Base-by-base conservation (phyloP, 108 stramenopile species). In the Cylindrotheca fusiformis region DNA sequence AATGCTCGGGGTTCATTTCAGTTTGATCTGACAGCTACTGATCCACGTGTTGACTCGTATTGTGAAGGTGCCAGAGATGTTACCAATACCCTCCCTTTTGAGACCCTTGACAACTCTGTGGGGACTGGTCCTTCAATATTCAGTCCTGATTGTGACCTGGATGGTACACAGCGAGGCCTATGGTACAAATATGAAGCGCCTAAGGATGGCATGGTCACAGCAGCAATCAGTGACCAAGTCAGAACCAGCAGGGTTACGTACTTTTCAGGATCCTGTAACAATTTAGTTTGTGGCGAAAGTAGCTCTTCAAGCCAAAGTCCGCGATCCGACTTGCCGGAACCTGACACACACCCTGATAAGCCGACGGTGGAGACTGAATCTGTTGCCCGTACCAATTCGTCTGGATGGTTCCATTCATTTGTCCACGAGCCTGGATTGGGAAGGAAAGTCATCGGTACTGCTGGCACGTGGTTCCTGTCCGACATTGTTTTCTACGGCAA, bases 401-500 rank as follows among this genome's bases (percentile, higher is more conserved):
- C n/a, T n/a, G 58, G 64, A 10, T 74, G 67, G 66, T 66, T 58
- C 66, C 48, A 73, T 29, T 50, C 72, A 18, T 68, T 88, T 31
- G 45, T 14, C 18, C 65, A 66, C 31, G 90, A 91, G 56, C 77
- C 80, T 8, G 69, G 83, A 50, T 72, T 94, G 31, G 29, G 68
- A 26, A 33, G 53, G 25, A 90, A 91, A 72, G 61, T 94, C 5
- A 32, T 88, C 33, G 89, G 89, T 1, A 91, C 90, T 30, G 90
- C 85, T 0, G 89, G 83, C n/a, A 84, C 82, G 4, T 94, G 93
- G 93, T 79, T 88, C 24, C 68, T 94, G 5, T 91, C 91, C 56
- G 93, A 94, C 65, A 74, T 94, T 19, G 52, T 94, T 41, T 91
- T 94, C 63, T 94, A 94, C 61, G 93, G 93, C 22, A 94, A 94